Evolutionary conservation across 176 grass and related monocot species (phyloP), one percentile per base, ranked within the genome.

Genomic region (Carex cristatella): DNA sequence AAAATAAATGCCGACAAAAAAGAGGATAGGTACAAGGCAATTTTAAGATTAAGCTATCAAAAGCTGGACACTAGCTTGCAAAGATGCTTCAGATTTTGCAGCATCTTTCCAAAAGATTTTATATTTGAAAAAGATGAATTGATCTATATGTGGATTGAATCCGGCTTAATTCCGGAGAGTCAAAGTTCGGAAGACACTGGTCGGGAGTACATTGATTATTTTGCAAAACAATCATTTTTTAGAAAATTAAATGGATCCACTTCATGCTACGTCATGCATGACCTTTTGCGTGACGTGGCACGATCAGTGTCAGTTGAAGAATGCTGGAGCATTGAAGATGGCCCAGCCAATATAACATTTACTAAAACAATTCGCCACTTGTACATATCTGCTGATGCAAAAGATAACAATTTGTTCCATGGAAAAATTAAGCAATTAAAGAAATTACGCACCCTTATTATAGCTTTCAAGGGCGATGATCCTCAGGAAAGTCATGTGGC

Each of bases 11-110:
- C 54, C 5, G 19, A 85, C 53, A 71, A 69, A 12, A 75, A 80
- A 16, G 81, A 85, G 2, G 58, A 92, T 51, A 85, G 85, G 15
- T 40, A 87, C 68, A 89, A 86, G 87, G 2, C 4, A 1, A 86
- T 89, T 1, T 44, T 89, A 9, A 89, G 49, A n/a, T 77, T 89
- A 16, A 89, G 87, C 70, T 89, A 87, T 83, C 80, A 85, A 49
- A 65, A 89, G 82, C 54, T 92, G 37, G 19, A 69, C 66, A 72
- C 72, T 55, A 65, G 79, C 75, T 79, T 91, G 54, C 90, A 91
- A 44, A 55, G 57, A 13, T 91, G 90, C 65, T 89, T 89, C 71
- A 89, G 84, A 77, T 89, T 83, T 83, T 91, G 80, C 61, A 91
- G 90, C 46, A 86, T 91, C 58, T 86, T 91, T 86, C 64, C 27